phyloP scores from a whole-genome alignment of 1,284 basidiomycete genomes.

The Paramarasmius palmivorus region DNA sequence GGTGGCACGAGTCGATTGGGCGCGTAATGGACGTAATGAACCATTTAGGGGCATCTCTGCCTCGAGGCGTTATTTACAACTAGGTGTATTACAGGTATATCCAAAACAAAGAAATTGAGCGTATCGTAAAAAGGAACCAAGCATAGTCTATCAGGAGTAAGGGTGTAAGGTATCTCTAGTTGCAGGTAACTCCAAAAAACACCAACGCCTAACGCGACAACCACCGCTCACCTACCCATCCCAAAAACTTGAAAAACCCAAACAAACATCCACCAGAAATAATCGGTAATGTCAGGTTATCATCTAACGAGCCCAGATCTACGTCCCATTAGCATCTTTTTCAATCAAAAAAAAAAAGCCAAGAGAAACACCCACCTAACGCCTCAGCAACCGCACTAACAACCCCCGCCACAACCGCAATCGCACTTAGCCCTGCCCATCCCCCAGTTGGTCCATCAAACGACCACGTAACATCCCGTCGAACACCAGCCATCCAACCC shows the following conservation, averaged over 20 bases:
- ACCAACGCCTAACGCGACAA: too few species aligned
- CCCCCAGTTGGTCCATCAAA: constrained; percentile 48
- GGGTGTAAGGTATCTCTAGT: constrained; percentile 1
- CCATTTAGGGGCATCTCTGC: too few species aligned
- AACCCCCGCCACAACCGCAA: constrained; percentile 68
- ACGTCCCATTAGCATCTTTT: constrained; percentile 2
- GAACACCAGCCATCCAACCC: constrained; percentile 51
- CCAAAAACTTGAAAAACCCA: constrained; percentile 59
- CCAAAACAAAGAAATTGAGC: background rate
- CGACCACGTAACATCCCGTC: constrained; percentile 49
- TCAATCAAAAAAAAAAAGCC: constrained; percentile 16
- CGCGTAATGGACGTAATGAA: too few species aligned
- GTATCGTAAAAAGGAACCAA: background rate
- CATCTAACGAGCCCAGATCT: constrained; percentile 90
- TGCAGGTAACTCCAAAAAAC: too few species aligned
- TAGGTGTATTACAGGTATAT: too few species aligned
- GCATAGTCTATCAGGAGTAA: background rate
- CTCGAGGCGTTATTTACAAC: too few species aligned
- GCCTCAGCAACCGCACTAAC: constrained; percentile 86
- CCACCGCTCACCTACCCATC: too few species aligned
- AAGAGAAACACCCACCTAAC: constrained; percentile 56
- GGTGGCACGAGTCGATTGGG: too few species aligned
- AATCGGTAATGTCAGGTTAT: constrained; percentile 93
- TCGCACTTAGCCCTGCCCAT: constrained; percentile 54
- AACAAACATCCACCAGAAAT: constrained; percentile 85